Evolutionary conservation across 2,329 filamentous ascomycete species (phyloP), one percentile per base, ranked within the genome.

Genomic region (Fusarium coicis): DNA sequence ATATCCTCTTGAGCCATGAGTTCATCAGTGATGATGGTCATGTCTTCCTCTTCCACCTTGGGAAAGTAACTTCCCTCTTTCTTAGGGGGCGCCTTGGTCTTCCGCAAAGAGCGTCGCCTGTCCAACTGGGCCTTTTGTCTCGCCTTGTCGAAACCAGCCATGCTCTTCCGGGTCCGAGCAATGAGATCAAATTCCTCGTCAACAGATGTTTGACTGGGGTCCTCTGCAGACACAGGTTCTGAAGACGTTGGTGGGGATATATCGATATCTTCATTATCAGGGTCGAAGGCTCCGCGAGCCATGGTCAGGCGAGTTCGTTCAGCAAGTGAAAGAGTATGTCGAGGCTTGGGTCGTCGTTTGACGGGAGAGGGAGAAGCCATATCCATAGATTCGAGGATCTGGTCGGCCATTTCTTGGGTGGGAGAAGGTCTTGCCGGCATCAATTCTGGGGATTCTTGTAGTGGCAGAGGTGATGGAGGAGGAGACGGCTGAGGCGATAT

Each of bases 221-320:
- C 76, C 19, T 74, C 76, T 7, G 46, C 40, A 7, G 63, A 62
- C 10, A 49, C 47, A 10, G 73, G 43, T 26, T 61, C 61, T 32
- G 44, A 47, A 4, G 75, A 58, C 1, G 71, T 65, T 12, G 73
- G 73, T 14, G 58, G 66, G 10, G 70, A 69, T n/a, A 74, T 70
- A 30, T 79, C 78, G 2, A 76, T 63, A 36, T 81, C 80, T 10
- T 81, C 78, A 7, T 79, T 78, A 4, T 82, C 77, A 1, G 80
- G 73, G 43, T 76, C 74, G 19, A 78, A 79, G 3, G 89, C 87
- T 52, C 89, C 84, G 7, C 90, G 86, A 1, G 91, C 90, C 91
- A 97, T 96, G 23, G 93, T 95, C 60, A 94, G 87, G 23, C 93
- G 90, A 1, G 95, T 97, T 53, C 95, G 92, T 78, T 97, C 94